Percentiles rank a stretch among this genome's conserved stretches.
Evolutionary conservation across 768 basidiomycete species (phyloP).

Genomic region (Pulveroboletus sp.): DNA sequence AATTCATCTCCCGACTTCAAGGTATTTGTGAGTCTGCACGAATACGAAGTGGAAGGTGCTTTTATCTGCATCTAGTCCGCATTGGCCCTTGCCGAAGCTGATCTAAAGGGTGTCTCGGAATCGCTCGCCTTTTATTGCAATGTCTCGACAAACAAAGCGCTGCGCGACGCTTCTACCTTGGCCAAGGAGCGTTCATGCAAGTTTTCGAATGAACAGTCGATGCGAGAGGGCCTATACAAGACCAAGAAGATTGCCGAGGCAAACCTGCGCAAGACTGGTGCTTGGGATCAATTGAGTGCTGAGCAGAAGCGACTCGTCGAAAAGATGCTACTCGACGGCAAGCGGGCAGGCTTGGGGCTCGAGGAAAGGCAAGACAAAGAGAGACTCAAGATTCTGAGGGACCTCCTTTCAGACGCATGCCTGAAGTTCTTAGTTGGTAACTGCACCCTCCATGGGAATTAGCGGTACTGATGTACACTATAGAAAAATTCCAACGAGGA

Average conservation of each 20-base stretch:
- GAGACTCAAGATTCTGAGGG: conserved; percentile 58
- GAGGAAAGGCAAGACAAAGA: conserved; percentile 54
- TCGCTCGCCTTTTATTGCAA: conserved; percentile 76
- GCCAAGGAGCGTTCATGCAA: conserved; percentile 65
- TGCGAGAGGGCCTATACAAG: conserved; percentile 75
- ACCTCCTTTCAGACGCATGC: conserved; percentile 69
- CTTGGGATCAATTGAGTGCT: conserved; percentile 55
- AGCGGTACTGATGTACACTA: neutral
- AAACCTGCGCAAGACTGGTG: conserved; percentile 57
- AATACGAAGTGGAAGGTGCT: neutral
- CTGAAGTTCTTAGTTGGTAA: conserved; percentile 69
- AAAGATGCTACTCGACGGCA: conserved; percentile 75
- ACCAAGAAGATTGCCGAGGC: conserved; percentile 65
- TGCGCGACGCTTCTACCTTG: conserved; percentile 73
- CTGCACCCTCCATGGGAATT: neutral
- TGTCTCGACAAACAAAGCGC: conserved; percentile 63
- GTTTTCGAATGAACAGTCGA: conserved; percentile 67
- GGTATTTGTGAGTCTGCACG: conserved; percentile 62
- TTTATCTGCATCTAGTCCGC: conserved; percentile 37
- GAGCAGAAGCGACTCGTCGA: conserved; percentile 77
- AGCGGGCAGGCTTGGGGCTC: conserved; percentile 71
- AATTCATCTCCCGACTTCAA: conserved; percentile 21
- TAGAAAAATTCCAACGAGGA: conserved; percentile 92
- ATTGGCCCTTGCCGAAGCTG: conserved; percentile 58
- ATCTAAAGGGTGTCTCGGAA: conserved; percentile 46